Conservation (phyloP, 1,284 basidiomycete genomes). For the Ceratobasidium sp. region DNA sequence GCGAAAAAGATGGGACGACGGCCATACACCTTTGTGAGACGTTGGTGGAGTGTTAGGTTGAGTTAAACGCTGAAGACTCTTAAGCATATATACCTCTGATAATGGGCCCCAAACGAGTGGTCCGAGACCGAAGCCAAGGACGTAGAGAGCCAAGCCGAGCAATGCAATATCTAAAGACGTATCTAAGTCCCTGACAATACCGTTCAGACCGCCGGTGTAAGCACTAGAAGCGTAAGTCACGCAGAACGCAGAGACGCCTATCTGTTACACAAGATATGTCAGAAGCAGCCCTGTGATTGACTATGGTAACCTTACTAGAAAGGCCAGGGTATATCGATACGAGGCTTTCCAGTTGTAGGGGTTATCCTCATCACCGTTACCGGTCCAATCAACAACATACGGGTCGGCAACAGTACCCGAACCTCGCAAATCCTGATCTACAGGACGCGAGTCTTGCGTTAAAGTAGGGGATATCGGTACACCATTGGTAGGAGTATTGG, state of each 20-base stretch:
- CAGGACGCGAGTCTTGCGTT: not conserved
- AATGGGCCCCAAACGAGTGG: slow-evolving; percentile 69
- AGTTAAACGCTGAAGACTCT: slow-evolving; percentile 1
- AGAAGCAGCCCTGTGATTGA: not conserved
- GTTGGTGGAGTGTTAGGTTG: not conserved
- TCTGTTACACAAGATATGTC: slow-evolving; percentile 44
- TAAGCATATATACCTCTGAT: slow-evolving; percentile 60
- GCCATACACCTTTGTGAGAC: not conserved
- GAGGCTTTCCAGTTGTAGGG: slow-evolving; percentile 67
- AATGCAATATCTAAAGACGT: slow-evolving; percentile 61
- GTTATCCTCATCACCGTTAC: slow-evolving; percentile 60
- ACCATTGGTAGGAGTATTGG: not conserved
- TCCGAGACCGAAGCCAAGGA: slow-evolving; percentile 60
- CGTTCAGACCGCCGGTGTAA: slow-evolving; percentile 63
- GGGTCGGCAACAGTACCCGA: slow-evolving; percentile 59
- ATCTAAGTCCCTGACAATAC: slow-evolving; percentile 58
- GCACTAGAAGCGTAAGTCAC: slow-evolving; percentile 68
- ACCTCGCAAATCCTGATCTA: not conserved
- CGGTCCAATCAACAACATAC: slow-evolving; percentile 64
- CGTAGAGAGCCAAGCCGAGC: slow-evolving; percentile 68
- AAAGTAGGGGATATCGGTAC: not conserved
- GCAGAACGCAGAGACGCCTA: slow-evolving; percentile 62
- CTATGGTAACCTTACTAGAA: not conserved
- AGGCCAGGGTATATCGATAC: slow-evolving; percentile 55
- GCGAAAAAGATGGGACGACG: slow-evolving; percentile 63